Evolutionary conservation across 257 asterid genomes (phyloP).

Genomic region (Solanum boliviense): DNA sequence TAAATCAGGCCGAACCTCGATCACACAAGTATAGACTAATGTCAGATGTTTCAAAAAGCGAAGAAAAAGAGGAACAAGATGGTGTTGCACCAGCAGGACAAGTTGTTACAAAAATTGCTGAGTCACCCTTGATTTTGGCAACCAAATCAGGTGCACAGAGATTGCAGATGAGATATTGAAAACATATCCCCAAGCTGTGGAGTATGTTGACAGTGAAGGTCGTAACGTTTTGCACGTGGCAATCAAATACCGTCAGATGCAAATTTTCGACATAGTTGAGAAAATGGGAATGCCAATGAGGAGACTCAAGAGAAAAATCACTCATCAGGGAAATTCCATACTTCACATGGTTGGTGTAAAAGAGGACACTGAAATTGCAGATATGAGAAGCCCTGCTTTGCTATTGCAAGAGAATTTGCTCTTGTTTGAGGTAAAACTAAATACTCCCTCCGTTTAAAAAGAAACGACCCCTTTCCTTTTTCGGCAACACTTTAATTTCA

Average conservation of each 20-base stretch:
- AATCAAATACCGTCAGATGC: background rate
- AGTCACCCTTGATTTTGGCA: conserved; percentile 6
- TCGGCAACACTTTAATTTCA: background rate
- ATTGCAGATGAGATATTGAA: conserved; percentile 2
- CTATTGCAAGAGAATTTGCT: conserved; percentile 5
- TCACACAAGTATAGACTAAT: background rate
- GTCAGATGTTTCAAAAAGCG: background rate
- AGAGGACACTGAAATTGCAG: background rate
- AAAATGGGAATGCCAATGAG: background rate
- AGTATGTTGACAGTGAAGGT: conserved; percentile 1
- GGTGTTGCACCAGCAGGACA: background rate
- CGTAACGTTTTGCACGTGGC: conserved; percentile 4
- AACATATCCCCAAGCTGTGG: conserved; percentile 3
- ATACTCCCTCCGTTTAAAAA: background rate
- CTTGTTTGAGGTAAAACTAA: background rate
- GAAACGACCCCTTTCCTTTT: background rate
- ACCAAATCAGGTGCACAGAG: conserved; percentile 3
- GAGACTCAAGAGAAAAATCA: background rate
- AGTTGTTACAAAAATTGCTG: background rate
- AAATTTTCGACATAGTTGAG: background rate
- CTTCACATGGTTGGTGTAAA: conserved; percentile 10
- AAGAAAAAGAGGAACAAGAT: background rate
- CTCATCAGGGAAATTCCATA: conserved; percentile 2
- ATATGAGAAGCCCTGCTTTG: conserved; percentile 7
- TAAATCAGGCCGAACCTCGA: background rate